Evolutionary conservation across 2,329 filamentous ascomycete species (phyloP).

Genomic region (Lizonia empirigonia): DNA sequence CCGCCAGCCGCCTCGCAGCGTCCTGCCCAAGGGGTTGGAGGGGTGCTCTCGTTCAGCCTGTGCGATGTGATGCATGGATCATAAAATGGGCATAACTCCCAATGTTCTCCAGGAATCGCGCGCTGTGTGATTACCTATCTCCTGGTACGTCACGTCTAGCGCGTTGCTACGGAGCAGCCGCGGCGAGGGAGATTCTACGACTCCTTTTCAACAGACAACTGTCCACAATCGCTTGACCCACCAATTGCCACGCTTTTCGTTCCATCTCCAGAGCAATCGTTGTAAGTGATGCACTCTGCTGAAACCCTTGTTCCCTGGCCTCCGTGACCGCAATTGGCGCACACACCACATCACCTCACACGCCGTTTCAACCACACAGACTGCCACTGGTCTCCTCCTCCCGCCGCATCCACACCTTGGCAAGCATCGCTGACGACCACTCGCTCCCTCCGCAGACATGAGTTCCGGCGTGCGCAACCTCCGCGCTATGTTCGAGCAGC

Average conservation of each 20-base stretch:
- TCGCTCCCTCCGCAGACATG: constrained; percentile 51
- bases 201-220: constrained; percentile 14
- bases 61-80: constrained; percentile 18
- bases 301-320: constrained; percentile 25
- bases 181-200: constrained; percentile 3
- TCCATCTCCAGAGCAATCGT: constrained; percentile 16
- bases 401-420: constrained; percentile 21
- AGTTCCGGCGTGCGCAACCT: constrained; percentile 56
- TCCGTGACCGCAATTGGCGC: constrained; percentile 17
- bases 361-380: constrained; percentile 22
- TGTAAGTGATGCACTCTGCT: constrained; percentile 28
- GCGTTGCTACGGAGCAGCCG: constrained; percentile 6
- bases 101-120: constrained; percentile 5
- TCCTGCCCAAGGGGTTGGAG: constrained; percentile 1
- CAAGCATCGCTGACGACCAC: constrained; percentile 34
- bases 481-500: constrained; percentile 56
- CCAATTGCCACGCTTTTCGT: constrained; percentile 14
- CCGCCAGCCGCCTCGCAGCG: not conserved
- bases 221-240: constrained; percentile 7
- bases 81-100: constrained; percentile 5
- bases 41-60: constrained; percentile 7
- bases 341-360: constrained; percentile 36
- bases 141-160: constrained; percentile 14
- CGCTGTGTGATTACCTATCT: constrained; percentile 9
- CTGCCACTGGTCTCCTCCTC: constrained; percentile 21